Percentiles rank a stretch among this genome's conserved stretches.
Evolutionary conservation across 768 basidiomycete genomes (phyloP).

Genomic region (Leccinum disarticulatum): DNA sequence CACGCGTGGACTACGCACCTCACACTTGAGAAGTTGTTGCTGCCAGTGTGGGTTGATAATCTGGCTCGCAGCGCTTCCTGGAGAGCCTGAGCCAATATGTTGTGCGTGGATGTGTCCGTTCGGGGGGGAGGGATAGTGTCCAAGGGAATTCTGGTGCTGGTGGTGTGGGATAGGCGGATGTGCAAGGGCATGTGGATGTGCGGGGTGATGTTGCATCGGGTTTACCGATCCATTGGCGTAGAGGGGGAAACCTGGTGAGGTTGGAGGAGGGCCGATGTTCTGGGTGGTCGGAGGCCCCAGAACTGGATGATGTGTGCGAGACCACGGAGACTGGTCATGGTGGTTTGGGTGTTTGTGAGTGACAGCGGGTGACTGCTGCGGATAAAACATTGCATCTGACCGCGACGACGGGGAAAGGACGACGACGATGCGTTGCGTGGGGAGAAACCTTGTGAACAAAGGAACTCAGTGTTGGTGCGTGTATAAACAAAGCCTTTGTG

Average conservation of each 20-base stretch:
- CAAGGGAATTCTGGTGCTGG: conserved; percentile 77
- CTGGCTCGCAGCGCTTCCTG: conserved; percentile 53
- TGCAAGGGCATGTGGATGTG: conserved; percentile 50
- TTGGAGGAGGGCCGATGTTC: conserved; percentile 58
- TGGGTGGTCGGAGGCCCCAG: conserved; percentile 45
- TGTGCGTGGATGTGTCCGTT: conserved; percentile 61
- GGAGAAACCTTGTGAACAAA: conserved; percentile 11
- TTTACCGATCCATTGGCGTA: conserved; percentile 70
- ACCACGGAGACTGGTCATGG: conserved; percentile 77
- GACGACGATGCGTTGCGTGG: conserved; percentile 3
- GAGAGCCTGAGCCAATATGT: conserved; percentile 60
- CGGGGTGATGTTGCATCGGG: conserved; percentile 60
- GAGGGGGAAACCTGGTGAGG: conserved; percentile 73
- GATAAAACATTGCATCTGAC: conserved; percentile 74
- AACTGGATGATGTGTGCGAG: conserved; percentile 57
- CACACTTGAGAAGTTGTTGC: conserved; percentile 88
- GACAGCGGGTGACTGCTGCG: conserved; percentile 81
- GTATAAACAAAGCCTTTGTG: neutral
- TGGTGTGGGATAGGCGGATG: conserved; percentile 61
- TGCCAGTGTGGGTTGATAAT: conserved; percentile 88
- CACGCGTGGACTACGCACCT: conserved; percentile 56
- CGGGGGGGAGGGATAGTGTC: conserved; percentile 80
- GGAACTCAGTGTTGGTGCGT: conserved; percentile 7
- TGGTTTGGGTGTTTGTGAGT: conserved; percentile 72
- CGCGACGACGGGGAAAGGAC: conserved; percentile 2